phyloP scores from a whole-genome alignment of 371 early-diverging fungal species.

The Entomophthora muscae region DNA sequence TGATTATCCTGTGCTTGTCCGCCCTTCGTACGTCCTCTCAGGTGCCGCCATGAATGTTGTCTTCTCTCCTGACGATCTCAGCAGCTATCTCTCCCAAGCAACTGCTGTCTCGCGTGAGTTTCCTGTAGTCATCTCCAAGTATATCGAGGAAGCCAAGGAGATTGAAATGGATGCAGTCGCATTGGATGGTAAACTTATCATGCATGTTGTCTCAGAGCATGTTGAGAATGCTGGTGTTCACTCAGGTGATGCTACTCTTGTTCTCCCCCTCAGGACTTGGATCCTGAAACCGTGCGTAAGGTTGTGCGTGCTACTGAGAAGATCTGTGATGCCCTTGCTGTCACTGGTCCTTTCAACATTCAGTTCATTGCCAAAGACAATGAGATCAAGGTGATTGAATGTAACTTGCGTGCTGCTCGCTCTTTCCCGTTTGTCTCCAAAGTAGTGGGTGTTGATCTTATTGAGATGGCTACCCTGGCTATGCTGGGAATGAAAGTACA shows the following conservation, averaged over 20 bases:
- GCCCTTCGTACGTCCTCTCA: conserved; percentile 87
- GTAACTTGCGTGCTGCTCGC: conserved; percentile 88
- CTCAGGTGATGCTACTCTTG: conserved; percentile 89
- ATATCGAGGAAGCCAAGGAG: conserved; percentile 81
- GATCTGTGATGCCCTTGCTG: conserved; percentile 70
- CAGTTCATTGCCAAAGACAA: conserved; percentile 48
- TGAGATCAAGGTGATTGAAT: conserved; percentile 86
- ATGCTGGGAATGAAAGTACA: conserved; percentile 65
- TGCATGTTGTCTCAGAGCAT: conserved; percentile 83
- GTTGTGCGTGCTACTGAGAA: conserved; percentile 61
- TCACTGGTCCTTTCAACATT: conserved; percentile 93
- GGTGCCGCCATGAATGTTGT: conserved; percentile 95
- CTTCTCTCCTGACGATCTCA: conserved; percentile 46
- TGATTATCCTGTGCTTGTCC: conserved; percentile 80
- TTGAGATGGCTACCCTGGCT: conserved; percentile 73
- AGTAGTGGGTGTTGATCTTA: conserved; percentile 72
- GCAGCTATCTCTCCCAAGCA: conserved; percentile 54
- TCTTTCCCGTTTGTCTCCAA: conserved; percentile 94
- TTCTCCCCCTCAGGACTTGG: conserved; percentile 69
- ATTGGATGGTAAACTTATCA: conserved; percentile 52
- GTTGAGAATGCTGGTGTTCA: conserved; percentile 94
- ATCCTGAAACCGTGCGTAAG: conserved; percentile 34
- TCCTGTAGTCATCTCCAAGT: conserved; percentile 88
- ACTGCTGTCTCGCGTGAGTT: conserved; percentile 74
- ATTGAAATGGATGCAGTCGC: conserved; percentile 89